phyloP scores from a whole-genome alignment of 768 basidiomycete genomes.

The Termitomyces sp. region DNA sequence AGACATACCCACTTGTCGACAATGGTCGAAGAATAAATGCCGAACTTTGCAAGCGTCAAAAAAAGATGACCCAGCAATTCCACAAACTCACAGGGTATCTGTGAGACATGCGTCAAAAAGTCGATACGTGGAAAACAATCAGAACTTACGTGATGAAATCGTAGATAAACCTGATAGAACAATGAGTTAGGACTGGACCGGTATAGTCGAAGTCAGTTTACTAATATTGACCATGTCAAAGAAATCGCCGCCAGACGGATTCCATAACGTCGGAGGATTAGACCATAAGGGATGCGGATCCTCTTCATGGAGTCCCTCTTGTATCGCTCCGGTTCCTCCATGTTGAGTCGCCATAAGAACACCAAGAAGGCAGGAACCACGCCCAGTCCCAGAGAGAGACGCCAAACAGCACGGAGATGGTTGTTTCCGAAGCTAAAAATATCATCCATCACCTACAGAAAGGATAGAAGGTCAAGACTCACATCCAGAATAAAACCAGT shows the following conservation, averaged over 20 bases:
- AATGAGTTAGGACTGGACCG: not conserved
- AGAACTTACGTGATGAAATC: constrained; percentile 31
- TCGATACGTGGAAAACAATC: not conserved
- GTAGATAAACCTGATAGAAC: not conserved
- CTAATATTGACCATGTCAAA: constrained; percentile 54
- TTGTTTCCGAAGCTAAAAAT: constrained; percentile 58
- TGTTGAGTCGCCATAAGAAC: constrained; percentile 82
- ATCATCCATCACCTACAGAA: not conserved
- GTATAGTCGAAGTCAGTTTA: not conserved
- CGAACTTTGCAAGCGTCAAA: constrained; percentile 44
- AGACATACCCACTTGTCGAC: constrained; percentile 45
- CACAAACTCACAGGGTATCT: constrained; percentile 57
- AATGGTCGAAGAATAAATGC: constrained; percentile 76
- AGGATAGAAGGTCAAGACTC: constrained; percentile 19
- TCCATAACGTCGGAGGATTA: constrained; percentile 82
- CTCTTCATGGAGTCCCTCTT: constrained; percentile 77
- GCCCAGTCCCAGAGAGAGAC: constrained; percentile 80
- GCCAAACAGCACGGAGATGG: constrained; percentile 86
- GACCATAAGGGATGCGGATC: constrained; percentile 65
- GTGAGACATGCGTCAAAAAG: not conserved
- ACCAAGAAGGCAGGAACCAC: constrained; percentile 74
- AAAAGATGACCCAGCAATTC: not conserved
- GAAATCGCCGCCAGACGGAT: constrained; percentile 67
- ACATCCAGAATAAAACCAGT: constrained; percentile 88
- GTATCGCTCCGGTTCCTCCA: constrained; percentile 75